phyloP scores from a whole-genome alignment of 163 green algal species.

The Chloroidium sp. region DNA sequence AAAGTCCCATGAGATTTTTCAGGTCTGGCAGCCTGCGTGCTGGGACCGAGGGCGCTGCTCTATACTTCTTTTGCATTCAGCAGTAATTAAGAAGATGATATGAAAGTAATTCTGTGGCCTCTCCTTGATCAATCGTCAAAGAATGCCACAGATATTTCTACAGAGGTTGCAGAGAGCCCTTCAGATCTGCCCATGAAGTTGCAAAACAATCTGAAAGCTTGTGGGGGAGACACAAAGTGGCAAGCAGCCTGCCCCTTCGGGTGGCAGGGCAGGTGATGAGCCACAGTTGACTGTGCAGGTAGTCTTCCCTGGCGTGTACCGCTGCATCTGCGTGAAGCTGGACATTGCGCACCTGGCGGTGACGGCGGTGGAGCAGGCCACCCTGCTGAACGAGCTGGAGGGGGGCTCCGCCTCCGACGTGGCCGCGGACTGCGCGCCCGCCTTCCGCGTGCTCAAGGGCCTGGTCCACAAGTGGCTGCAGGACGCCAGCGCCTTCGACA shows the following conservation, averaged over 20 bases:
- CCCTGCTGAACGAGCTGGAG: conserved; percentile 60
- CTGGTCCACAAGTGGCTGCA: conserved; percentile 62
- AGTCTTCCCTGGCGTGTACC: conserved; percentile 65
- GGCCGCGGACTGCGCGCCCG: conserved; percentile 23
- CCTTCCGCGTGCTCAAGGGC: conserved; percentile 61
- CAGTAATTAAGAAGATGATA: too few relatives aligned
- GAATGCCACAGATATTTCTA: too few relatives aligned
- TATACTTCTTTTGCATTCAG: too few relatives aligned
- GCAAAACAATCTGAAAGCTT: too few relatives aligned
- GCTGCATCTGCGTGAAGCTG: conserved; percentile 77
- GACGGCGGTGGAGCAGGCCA: conserved; percentile 57
- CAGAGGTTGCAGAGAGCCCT: too few relatives aligned
- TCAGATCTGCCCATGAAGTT: too few relatives aligned
- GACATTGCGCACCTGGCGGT: conserved; percentile 75
- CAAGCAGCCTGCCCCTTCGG: not conserved
- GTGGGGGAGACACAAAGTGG: too few relatives aligned
- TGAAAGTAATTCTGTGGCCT: too few relatives aligned
- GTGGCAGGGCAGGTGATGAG: not conserved
- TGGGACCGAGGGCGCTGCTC: not conserved
- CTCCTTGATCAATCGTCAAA: too few relatives aligned
- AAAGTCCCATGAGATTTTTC: not conserved
- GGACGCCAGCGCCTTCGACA: conserved; percentile 42
- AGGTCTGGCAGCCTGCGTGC: not conserved
- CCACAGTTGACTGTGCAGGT: conserved; percentile 25
- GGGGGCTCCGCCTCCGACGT: conserved; percentile 34